Conservation (phyloP, 2,329 filamentous ascomycete genomes). For the Balansia obtecta region DNA sequence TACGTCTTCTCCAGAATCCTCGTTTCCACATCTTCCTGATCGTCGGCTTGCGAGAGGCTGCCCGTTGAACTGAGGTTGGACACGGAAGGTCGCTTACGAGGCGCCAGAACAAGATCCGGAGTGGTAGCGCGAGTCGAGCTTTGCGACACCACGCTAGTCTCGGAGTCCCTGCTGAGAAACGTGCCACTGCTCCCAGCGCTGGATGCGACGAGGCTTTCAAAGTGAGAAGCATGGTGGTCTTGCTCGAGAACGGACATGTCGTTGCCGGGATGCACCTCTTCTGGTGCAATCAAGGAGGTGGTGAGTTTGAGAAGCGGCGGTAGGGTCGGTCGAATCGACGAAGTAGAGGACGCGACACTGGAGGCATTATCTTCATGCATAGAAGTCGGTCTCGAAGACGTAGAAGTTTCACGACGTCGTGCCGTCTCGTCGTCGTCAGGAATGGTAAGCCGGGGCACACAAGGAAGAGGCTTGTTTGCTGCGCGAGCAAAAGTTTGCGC, state of each 20-base stretch:
- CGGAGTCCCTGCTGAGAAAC: conserved; percentile 69
- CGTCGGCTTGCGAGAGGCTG: conserved; percentile 57
- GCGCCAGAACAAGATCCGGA: conserved; percentile 50
- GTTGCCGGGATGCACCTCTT: conserved; percentile 28
- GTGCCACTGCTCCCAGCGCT: conserved; percentile 70
- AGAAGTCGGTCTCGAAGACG: conserved; percentile 31
- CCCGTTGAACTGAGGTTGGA: conserved; percentile 56
- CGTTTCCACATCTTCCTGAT: conserved; percentile 66
- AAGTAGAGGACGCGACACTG: conserved; percentile 31
- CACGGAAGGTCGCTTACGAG: conserved; percentile 47
- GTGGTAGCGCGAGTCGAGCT: conserved; percentile 82
- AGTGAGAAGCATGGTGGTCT: conserved; percentile 43
- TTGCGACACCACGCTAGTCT: conserved; percentile 66
- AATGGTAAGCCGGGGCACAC: conserved; percentile 45
- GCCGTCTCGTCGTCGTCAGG: conserved; percentile 17
- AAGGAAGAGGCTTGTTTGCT: conserved; percentile 56
- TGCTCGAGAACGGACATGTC: conserved; percentile 34
- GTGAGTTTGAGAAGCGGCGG: conserved; percentile 46
- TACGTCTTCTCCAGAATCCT: conserved; percentile 85
- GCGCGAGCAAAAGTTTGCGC: conserved; percentile 27
- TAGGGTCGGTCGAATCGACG: conserved; percentile 35
- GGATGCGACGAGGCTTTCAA: conserved; percentile 61
- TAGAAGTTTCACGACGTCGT: conserved; percentile 20
- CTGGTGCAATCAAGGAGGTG: conserved; percentile 33
- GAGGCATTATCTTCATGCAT: conserved; percentile 28